Percentiles rank a stretch among this genome's conserved stretches.
These are phyloP conservation scores for Arthrobotrys entomopaga DNA, from an alignment of 2,329 filamentous ascomycete genomes.

Conservation along the genomic window DNA sequence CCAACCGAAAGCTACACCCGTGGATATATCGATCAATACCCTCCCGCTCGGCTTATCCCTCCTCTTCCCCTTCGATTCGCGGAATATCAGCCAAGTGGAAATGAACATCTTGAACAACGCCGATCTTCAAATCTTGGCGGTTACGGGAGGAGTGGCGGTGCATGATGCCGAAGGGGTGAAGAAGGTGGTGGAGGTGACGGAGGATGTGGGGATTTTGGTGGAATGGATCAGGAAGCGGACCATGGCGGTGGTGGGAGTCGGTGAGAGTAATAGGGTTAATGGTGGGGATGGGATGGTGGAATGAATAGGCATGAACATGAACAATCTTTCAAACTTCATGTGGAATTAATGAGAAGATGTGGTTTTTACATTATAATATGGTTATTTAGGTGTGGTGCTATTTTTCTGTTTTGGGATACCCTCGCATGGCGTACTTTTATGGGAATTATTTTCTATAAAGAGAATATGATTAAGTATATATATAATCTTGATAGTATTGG, in stretches of 20 bases:
- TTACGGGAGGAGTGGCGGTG: conserved; percentile 31
- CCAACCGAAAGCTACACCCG: conserved; percentile 19
- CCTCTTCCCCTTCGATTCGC: conserved; percentile 32
- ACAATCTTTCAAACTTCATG: too few relatives aligned
- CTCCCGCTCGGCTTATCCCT: conserved; percentile 39
- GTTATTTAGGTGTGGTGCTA: too few relatives aligned
- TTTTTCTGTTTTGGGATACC: too few relatives aligned
- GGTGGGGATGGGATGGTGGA: conserved; percentile 45
- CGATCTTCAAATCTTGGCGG: conserved; percentile 23
- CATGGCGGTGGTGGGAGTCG: neutral
- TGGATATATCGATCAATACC: conserved; percentile 51
- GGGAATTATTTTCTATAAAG: too few relatives aligned
- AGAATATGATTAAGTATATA: too few relatives aligned
- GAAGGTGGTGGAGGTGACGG: conserved; percentile 52
- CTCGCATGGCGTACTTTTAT: too few relatives aligned
- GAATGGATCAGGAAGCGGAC: conserved; percentile 45
- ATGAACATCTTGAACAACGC: conserved; percentile 43
- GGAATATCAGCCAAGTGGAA: conserved; percentile 46
- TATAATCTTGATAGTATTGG: too few relatives aligned
- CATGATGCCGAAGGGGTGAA: conserved; percentile 50
- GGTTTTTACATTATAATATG: too few relatives aligned
- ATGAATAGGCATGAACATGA: too few relatives aligned
- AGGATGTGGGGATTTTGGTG: conserved; percentile 55
- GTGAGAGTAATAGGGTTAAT: neutral
- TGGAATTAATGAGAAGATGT: too few relatives aligned